Conservation (phyloP, 352 stramenopile species). For the Phytophthora hibernalis region DNA sequence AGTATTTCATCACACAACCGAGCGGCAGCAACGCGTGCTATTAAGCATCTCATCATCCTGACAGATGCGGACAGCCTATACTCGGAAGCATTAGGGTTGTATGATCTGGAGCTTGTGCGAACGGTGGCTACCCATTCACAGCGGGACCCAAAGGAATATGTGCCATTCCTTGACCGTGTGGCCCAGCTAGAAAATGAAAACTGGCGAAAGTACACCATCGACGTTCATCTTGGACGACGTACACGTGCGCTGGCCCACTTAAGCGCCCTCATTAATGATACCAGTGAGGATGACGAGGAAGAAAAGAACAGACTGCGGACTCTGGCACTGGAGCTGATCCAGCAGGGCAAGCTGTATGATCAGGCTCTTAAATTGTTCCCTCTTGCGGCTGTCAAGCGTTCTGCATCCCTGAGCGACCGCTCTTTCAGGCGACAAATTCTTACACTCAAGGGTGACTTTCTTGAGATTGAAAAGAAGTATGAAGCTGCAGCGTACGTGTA, state of each 20-base stretch:
- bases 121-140: slow-evolving; percentile 69
- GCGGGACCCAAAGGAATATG: slow-evolving; percentile 76
- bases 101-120: slow-evolving; percentile 71
- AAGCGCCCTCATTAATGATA: slow-evolving; percentile 33
- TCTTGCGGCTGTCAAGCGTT: slow-evolving; percentile 7
- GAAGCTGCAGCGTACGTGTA: slow-evolving; percentile 72
- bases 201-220: slow-evolving; percentile 67
- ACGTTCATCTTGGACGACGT: slow-evolving; percentile 56
- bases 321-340: slow-evolving; percentile 51
- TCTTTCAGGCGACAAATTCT: slow-evolving; percentile 51
- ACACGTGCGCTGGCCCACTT: slow-evolving; percentile 57
- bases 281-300: slow-evolving; percentile 27
- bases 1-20: slow-evolving; percentile 1
- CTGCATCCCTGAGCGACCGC: slow-evolving; percentile 14
- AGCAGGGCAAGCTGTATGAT: slow-evolving; percentile 56
- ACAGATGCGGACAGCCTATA: slow-evolving; percentile 74
- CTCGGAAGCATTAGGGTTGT: slow-evolving; percentile 69
- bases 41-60: slow-evolving; percentile 82
- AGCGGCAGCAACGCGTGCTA: slow-evolving; percentile 48
- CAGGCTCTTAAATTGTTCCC: slow-evolving; percentile 55
- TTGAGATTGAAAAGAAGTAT: slow-evolving; percentile 48
- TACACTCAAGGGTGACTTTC: slow-evolving; percentile 53
- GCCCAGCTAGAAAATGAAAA: slow-evolving; percentile 41
- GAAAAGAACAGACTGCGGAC: slow-evolving; percentile 29
- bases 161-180: slow-evolving; percentile 67